A percentile compares a stretch with the other conserved stretches of the same genome.
These are phyloP conservation scores for Cladophialophora exuberans DNA, from an alignment of 2,329 filamentous ascomycete species.

Conservation along the genomic window DNA sequence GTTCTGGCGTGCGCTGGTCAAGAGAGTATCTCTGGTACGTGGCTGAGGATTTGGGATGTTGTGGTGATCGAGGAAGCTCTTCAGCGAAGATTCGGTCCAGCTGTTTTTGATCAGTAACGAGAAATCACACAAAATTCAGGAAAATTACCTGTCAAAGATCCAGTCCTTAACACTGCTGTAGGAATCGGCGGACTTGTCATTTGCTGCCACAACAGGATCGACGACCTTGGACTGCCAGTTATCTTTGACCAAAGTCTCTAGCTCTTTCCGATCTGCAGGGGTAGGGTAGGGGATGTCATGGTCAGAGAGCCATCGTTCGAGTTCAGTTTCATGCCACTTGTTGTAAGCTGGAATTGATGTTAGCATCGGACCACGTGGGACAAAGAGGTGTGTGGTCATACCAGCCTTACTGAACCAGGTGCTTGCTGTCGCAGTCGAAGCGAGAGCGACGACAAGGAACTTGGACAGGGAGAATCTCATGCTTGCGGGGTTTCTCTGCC, in stretches of 20 bases:
- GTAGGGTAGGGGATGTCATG: constrained; percentile 89
- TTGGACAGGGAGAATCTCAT: constrained; percentile 78
- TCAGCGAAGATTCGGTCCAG: constrained; percentile 91
- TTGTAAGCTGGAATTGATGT: constrained; percentile 74
- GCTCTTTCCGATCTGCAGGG: constrained; percentile 86
- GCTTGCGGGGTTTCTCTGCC: constrained; percentile 34
- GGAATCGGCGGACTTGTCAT: constrained; percentile 73
- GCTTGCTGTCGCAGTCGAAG: constrained; percentile 70
- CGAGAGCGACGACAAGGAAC: constrained; percentile 71
- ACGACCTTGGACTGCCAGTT: constrained; percentile 83
- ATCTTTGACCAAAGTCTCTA: constrained; percentile 85
- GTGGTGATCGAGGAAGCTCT: constrained; percentile 88
- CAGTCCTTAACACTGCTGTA: constrained; percentile 79
- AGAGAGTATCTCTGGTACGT: constrained; percentile 78
- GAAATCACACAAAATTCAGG: constrained; percentile 2
- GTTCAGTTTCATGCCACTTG: constrained; percentile 97
- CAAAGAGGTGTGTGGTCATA: constrained; percentile 51
- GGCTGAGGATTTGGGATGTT: constrained; percentile 88
- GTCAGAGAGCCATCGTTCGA: constrained; percentile 95
- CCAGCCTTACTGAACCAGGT: constrained; percentile 84
- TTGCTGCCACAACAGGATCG: constrained; percentile 74
- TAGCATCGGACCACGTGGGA: constrained; percentile 8
- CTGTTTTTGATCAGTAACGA: constrained; percentile 54
- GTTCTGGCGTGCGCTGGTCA: constrained; percentile 76
- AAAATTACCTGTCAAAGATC: constrained; percentile 77